Conservation (phyloP, 2,329 filamentous ascomycete genomes). For the Periconia digitata region DNA sequence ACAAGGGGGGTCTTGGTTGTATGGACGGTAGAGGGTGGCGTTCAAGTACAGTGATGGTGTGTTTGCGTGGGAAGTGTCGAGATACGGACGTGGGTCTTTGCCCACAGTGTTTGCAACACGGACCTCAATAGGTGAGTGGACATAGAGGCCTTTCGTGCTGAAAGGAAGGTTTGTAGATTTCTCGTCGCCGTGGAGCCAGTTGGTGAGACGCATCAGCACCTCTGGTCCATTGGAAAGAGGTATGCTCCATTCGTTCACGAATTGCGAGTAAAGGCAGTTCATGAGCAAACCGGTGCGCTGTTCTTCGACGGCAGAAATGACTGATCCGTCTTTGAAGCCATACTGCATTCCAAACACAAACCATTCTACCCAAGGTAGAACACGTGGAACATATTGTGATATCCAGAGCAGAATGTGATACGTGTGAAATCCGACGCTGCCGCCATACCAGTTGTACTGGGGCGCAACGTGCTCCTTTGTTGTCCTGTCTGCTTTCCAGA, state of each 20-base stretch:
- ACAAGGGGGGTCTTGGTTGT: constrained; percentile 75
- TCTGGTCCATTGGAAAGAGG: constrained; percentile 85
- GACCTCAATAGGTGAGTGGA: constrained; percentile 92
- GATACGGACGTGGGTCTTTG: constrained; percentile 59
- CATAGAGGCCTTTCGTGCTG: constrained; percentile 74
- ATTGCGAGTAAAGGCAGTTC: constrained; percentile 98
- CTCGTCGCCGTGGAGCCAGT: constrained; percentile 82
- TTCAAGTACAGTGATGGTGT: constrained; percentile 85
- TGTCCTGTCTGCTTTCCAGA: constrained; percentile 86
- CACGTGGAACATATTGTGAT: constrained; percentile 72
- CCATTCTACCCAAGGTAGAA: constrained; percentile 90
- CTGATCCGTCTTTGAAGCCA: constrained; percentile 73
- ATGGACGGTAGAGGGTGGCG: constrained; percentile 84
- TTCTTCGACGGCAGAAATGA: constrained; percentile 75
- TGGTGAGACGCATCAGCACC: constrained; percentile 76
- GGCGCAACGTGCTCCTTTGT: constrained; percentile 62
- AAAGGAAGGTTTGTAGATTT: constrained; percentile 74
- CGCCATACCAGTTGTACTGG: constrained; percentile 76
- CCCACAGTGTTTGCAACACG: constrained; percentile 72
- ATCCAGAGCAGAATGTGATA: constrained; percentile 90
- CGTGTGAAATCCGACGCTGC: constrained; percentile 77
- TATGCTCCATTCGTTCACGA: constrained; percentile 97
- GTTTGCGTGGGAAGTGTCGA: constrained; percentile 70
- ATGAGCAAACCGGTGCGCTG: constrained; percentile 81
- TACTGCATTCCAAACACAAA: constrained; percentile 98